Percentiles rank a stretch among this genome's conserved stretches.
phyloP scores from a whole-genome alignment of 139 green algal genomes.

The Closterium sp. region DNA sequence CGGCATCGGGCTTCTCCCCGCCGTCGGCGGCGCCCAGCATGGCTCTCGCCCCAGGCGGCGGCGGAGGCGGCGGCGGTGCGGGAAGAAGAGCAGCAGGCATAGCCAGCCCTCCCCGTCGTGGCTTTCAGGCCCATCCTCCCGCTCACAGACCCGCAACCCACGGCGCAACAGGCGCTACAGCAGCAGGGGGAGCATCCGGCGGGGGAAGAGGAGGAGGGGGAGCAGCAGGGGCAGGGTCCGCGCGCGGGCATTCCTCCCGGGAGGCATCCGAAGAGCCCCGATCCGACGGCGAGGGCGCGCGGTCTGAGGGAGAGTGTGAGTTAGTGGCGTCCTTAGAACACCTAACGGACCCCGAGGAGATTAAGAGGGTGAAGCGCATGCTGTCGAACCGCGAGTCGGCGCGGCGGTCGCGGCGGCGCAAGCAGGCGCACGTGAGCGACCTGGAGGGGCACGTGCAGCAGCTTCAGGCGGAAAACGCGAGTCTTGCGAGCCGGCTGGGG shows the following conservation, averaged over 20 bases:
- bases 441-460: slow-evolving; percentile 49
- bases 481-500: slow-evolving; percentile 34
- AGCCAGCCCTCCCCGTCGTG: not conserved
- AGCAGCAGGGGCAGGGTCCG: not conserved
- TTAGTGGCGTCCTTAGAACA: slow-evolving; percentile 38
- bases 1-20: not conserved
- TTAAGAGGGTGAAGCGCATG: slow-evolving; percentile 44
- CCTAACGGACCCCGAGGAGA: slow-evolving; percentile 39
- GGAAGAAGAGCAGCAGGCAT: not conserved
- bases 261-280: not conserved
- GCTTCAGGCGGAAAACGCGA: slow-evolving; percentile 44
- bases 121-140: not conserved
- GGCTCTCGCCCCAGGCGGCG: not conserved
- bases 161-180: not conserved
- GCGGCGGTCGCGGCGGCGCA: slow-evolving; percentile 44
- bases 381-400: slow-evolving; percentile 56
- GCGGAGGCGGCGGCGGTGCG: not conserved
- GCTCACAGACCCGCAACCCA: not conserved
- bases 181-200: not conserved
- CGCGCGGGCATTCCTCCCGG: slow-evolving; percentile 13
- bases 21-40: not conserved
- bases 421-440: slow-evolving; percentile 51
- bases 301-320: slow-evolving; percentile 39
- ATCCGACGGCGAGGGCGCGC: slow-evolving; percentile 22
- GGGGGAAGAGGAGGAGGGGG: not conserved